phyloP scores from a whole-genome alignment of 169 alveolate species.

The Cryptosporidium canis region DNA sequence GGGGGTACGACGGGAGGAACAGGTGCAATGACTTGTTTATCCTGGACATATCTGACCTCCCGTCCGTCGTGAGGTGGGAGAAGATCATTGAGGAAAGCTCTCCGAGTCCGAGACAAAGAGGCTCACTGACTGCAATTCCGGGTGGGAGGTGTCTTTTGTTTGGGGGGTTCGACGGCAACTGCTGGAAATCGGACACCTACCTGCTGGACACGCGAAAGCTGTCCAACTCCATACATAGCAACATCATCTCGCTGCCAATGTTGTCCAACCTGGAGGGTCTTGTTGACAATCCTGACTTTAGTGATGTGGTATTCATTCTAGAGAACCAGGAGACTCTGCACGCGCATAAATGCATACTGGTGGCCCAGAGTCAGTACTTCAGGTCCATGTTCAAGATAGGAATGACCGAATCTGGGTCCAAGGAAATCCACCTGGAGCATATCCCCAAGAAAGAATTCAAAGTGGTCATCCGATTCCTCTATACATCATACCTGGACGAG shows the following conservation, averaged over 20 bases:
- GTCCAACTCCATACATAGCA: constrained; percentile 18
- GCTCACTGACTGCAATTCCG: constrained; percentile 3
- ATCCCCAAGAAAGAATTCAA: constrained; percentile 44
- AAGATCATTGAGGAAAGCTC: constrained; percentile 20
- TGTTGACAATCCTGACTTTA: constrained; percentile 70
- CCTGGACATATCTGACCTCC: constrained; percentile 44
- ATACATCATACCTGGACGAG: constrained; percentile 53
- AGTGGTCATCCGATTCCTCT: constrained; percentile 31
- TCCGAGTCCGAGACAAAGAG: constrained; percentile 68
- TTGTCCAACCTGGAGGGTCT: constrained; percentile 32
- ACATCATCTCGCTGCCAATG: constrained; percentile 58
- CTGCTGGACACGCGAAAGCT: constrained; percentile 73
- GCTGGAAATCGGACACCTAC: constrained; percentile 74
- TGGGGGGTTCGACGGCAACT: constrained; percentile 82
- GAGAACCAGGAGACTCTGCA: constrained; percentile 29
- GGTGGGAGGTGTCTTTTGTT: constrained; percentile 76
- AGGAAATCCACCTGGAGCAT: constrained; percentile 28
- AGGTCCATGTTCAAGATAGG: constrained; percentile 59
- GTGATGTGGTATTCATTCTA: constrained; percentile 43
- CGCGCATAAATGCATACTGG: constrained; percentile 57
- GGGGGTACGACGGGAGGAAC: constrained; percentile 66
- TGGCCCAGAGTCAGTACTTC: constrained; percentile 55
- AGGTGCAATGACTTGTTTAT: constrained; percentile 37
- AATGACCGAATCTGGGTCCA: constrained; percentile 26
- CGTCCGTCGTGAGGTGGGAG: constrained; percentile 37